A percentile compares a stretch with the other conserved stretches of the same genome.
Conservation (phyloP, 2,329 filamentous ascomycete genomes). For the Trichoderma lentiforme region DNA sequence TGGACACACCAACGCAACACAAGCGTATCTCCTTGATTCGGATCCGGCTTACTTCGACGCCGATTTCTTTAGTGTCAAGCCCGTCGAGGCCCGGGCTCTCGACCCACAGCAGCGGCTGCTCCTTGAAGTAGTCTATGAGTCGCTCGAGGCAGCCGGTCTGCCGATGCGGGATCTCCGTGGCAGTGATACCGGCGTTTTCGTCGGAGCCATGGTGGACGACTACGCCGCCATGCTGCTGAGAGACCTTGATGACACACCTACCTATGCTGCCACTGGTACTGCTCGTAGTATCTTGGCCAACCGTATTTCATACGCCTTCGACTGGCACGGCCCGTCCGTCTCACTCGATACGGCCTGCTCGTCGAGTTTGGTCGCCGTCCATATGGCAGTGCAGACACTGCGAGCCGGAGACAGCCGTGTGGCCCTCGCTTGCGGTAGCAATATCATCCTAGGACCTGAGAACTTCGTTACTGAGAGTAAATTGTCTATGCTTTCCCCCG, state of each 20-base stretch:
- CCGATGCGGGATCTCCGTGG: too few species aligned
- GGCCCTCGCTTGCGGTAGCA: conserved; percentile 39
- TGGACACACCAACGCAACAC: too few species aligned
- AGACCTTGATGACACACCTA: neutral
- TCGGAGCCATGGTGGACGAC: too few species aligned
- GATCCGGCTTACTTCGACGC: too few species aligned
- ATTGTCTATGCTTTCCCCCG: neutral
- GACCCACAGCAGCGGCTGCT: too few species aligned
- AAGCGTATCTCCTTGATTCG: too few species aligned
- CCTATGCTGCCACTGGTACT: conserved; percentile 43
- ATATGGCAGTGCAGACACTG: conserved; percentile 34
- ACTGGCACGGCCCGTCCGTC: conserved; percentile 45
- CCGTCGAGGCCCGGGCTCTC: too few species aligned
- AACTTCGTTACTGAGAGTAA: conserved; percentile 11
- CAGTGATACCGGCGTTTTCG: too few species aligned
- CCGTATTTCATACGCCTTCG: conserved; percentile 43
- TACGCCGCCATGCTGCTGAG: too few species aligned
- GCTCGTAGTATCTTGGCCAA: conserved; percentile 39
- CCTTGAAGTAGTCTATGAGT: too few species aligned
- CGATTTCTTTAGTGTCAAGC: too few species aligned
- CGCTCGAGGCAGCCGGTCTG: too few species aligned
- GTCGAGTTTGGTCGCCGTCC: conserved; percentile 44
- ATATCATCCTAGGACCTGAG: conserved; percentile 49
- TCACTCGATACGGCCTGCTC: conserved; percentile 53
- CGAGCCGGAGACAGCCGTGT: conserved; percentile 22